phyloP scores from a whole-genome alignment of 2,329 filamentous ascomycete genomes.

The Verticillium tricorpus region DNA sequence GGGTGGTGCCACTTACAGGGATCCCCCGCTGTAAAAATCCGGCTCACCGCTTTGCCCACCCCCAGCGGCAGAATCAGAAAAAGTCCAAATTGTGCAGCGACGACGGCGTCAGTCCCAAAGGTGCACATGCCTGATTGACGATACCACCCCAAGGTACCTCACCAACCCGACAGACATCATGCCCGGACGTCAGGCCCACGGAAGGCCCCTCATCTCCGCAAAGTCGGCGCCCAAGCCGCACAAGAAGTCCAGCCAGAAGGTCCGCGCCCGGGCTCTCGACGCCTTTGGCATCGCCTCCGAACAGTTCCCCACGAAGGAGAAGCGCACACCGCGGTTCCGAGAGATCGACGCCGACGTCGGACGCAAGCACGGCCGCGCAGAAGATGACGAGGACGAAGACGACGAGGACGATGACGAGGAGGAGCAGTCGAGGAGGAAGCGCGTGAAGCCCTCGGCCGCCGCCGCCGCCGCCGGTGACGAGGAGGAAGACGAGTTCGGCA shows the following conservation, averaged over 20 bases:
- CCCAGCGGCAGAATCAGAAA: constrained; percentile 13
- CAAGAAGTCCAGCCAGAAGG: constrained; percentile 43
- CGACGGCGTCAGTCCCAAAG: not conserved
- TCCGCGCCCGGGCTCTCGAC: constrained; percentile 47
- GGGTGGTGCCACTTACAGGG: not conserved
- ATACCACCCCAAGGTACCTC: not conserved
- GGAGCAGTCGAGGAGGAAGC: constrained; percentile 42
- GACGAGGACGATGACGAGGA: constrained; percentile 48
- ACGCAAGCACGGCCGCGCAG: constrained; percentile 12
- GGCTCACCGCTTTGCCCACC: constrained; percentile 14
- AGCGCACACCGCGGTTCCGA: constrained; percentile 44
- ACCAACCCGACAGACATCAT: constrained; percentile 27
- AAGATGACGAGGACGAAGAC: constrained; percentile 30
- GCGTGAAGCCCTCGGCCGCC: constrained; percentile 33
- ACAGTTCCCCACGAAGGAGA: constrained; percentile 42
- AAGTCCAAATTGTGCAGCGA: constrained; percentile 4
- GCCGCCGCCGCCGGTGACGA: constrained; percentile 45
- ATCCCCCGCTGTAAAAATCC: constrained; percentile 12
- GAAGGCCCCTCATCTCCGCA: constrained; percentile 41
- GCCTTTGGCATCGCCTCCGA: constrained; percentile 55
- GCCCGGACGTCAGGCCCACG: constrained; percentile 57
- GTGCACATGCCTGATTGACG: not conserved
- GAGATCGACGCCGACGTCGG: constrained; percentile 41
- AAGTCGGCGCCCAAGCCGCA: constrained; percentile 25
- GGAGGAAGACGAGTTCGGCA: constrained; percentile 65